phyloP scores from a whole-genome alignment of 805 yeast species.

The fission yeast (Schizosaccharomyces pombe) region DNA sequence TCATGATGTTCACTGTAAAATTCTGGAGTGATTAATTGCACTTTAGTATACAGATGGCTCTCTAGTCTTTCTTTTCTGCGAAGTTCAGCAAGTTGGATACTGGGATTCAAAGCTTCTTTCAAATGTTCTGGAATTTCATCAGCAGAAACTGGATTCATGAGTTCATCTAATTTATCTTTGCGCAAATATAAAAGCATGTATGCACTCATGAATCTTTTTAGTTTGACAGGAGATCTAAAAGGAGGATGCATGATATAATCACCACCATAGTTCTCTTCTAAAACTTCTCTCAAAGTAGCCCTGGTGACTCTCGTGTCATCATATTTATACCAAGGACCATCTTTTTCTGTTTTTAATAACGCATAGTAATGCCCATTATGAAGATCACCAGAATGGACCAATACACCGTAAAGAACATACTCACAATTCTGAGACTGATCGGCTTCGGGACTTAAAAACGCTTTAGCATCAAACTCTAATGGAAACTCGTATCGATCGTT shows the following conservation, averaged over 20 bases:
- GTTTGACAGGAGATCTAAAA: conserved; percentile 9
- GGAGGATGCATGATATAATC: conserved; percentile 33
- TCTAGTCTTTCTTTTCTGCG: conserved; percentile 45
- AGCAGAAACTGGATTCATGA: conserved; percentile 34
- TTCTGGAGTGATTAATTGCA: conserved; percentile 23
- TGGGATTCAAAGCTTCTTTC: conserved; percentile 33
- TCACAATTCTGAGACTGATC: conserved; percentile 36
- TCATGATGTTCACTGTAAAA: background rate
- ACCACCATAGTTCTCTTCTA: conserved; percentile 85
- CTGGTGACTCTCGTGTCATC: conserved; percentile 89
- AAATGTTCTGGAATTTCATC: conserved; percentile 46
- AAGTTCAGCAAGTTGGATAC: conserved; percentile 34
- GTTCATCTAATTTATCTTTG: conserved; percentile 29
- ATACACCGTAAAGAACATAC: conserved; percentile 73
- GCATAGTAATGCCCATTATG: conserved; percentile 95
- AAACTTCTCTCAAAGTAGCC: conserved; percentile 63
- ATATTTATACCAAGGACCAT: conserved; percentile 64
- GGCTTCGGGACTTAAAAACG: conserved; percentile 43
- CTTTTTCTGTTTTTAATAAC: conserved; percentile 54
- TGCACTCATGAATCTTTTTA: conserved; percentile 76
- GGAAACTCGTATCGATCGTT: conserved; percentile 86
- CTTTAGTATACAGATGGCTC: conserved; percentile 35
- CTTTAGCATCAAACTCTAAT: conserved; percentile 51
- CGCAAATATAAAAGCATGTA: conserved; percentile 89
- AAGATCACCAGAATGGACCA: conserved; percentile 88